Evolutionary conservation across 1,284 basidiomycete species (phyloP).

Genomic region (Golubevia pallescens): DNA sequence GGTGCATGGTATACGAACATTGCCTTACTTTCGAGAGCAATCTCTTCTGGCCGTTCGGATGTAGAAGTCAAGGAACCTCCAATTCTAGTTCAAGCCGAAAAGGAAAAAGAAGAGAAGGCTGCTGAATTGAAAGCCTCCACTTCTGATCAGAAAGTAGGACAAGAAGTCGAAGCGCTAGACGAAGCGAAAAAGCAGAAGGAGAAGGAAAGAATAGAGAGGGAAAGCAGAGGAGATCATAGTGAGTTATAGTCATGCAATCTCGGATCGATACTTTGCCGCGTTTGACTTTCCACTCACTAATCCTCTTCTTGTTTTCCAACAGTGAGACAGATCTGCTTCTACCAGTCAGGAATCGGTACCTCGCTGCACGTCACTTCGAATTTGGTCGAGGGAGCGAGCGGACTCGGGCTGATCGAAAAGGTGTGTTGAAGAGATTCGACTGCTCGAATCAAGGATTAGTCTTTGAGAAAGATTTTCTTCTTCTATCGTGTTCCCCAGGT

Average conservation of each 20-base stretch:
- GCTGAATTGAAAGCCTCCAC: too few species aligned
- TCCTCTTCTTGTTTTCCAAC: too few species aligned
- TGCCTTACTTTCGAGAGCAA: constrained; percentile 31
- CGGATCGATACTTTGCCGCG: too few species aligned
- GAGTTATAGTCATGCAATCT: too few species aligned
- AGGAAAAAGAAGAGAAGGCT: too few species aligned
- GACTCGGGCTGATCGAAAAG: too few species aligned
- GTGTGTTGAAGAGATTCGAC: too few species aligned
- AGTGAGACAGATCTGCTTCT: constrained; percentile 26
- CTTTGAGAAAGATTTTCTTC: constrained; percentile 24
- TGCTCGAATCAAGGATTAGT: too few species aligned
- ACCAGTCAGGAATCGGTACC: constrained; percentile 38
- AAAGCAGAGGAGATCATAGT: neutral
- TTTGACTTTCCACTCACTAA: too few species aligned
- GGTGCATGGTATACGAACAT: constrained; percentile 42
- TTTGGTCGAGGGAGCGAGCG: constrained; percentile 22
- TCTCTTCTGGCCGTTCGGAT: constrained; percentile 6
- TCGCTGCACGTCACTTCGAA: constrained; percentile 12
- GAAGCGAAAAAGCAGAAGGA: neutral
- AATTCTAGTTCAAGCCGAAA: neutral
- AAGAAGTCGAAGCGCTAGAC: neutral
- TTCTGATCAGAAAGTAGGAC: too few species aligned
- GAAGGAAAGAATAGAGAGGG: neutral
- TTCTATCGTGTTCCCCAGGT: constrained; percentile 31
- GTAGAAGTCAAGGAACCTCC: neutral